Evolutionary conservation across 331 rosid species (phyloP), one percentile per base, ranked within the genome.

Genomic region (Rosa hybrid): DNA sequence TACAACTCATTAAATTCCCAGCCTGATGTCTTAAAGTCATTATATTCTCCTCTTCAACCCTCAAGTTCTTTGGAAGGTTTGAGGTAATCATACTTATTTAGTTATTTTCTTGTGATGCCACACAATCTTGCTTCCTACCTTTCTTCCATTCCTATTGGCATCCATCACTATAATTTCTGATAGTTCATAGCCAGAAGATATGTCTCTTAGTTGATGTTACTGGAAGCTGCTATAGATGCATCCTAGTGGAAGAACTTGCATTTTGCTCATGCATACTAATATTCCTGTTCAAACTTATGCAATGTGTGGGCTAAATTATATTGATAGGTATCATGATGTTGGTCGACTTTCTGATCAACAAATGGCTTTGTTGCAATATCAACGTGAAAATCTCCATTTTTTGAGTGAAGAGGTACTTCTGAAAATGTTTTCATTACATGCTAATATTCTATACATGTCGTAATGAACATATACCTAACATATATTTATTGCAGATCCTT

Each of bases 361-460:
- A 86, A 96, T 96, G 99, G 99, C 99, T 86, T 84, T 96, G 86
- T 86, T 96, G 90, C 99, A 96, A 87, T 96, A 96, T 72, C 99
- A 96, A 84, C 98, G 97, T 67, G 97, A 96, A 89, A 96, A 93
- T 83, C 98, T 96, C 85, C 99, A 96, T 89, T 93, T 93, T 81
- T 80, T 96, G 88, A 96, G 97, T 60, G 97, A 96, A 88, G 99
- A 96, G 98, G 99, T 96, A 87, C 46, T 54, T 54, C 67, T 62
- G 49, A 18, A 60, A 10, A 11, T 2, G 48, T 82, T 81, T 46
- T 50, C 78, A 67, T 77, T 77, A 72, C 86, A 92, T 68, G 17
- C 2, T 39, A 41, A 39, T 17, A 7, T 14, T 68, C 7, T 41
- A 38, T n/a, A 18, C 1, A 2, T 68, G 23, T 11, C 3, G 7